These are phyloP conservation scores for Pontederia crassipes DNA, from an alignment of 176 grass and related monocot species.

Conservation along the genomic window DNA sequence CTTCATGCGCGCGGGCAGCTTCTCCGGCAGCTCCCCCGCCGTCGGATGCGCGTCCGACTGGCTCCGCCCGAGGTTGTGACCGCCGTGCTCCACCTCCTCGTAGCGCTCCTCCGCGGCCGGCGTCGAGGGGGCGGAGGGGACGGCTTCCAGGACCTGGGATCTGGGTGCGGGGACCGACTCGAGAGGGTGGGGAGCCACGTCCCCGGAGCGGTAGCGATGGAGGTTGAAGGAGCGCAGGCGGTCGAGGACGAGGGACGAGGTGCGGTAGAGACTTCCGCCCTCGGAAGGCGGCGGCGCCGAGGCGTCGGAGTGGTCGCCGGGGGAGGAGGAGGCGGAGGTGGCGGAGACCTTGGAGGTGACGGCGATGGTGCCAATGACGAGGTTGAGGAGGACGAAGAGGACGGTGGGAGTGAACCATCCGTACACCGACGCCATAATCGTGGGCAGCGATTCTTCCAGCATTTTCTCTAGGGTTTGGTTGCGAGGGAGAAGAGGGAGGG, in stretches of 20 bases:
- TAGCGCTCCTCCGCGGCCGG: slow-evolving; percentile 2
- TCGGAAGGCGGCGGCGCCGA: background rate
- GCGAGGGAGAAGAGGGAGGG: background rate
- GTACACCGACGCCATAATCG: slow-evolving; percentile 47
- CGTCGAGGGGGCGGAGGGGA: background rate
- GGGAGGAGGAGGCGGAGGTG: background rate
- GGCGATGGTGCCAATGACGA: slow-evolving; percentile 96
- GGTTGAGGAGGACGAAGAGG: slow-evolving; percentile 76
- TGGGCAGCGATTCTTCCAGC: slow-evolving; percentile 46
- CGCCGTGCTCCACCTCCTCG: background rate
- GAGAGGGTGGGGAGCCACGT: background rate
- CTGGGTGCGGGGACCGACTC: slow-evolving; percentile 9
- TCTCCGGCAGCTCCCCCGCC: slow-evolving; percentile 16
- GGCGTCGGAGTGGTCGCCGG: background rate
- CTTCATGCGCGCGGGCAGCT: slow-evolving; percentile 38
- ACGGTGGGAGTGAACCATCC: slow-evolving; percentile 72
- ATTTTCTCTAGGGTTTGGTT: slow-evolving; percentile 30
- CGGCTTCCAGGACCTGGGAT: background rate
- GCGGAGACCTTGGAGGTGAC: slow-evolving; percentile 50
- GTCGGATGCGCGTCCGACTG: slow-evolving; percentile 37
- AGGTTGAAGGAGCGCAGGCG: slow-evolving; percentile 54
- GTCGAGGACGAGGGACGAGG: slow-evolving; percentile 61
- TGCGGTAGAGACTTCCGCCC: slow-evolving; percentile 34
- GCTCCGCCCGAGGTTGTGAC: slow-evolving; percentile 38
- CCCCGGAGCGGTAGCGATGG: slow-evolving; percentile 18